These are phyloP conservation scores for Leccinum solheimii DNA, from an alignment of 1,284 basidiomycete species.

Conservation along the genomic window DNA sequence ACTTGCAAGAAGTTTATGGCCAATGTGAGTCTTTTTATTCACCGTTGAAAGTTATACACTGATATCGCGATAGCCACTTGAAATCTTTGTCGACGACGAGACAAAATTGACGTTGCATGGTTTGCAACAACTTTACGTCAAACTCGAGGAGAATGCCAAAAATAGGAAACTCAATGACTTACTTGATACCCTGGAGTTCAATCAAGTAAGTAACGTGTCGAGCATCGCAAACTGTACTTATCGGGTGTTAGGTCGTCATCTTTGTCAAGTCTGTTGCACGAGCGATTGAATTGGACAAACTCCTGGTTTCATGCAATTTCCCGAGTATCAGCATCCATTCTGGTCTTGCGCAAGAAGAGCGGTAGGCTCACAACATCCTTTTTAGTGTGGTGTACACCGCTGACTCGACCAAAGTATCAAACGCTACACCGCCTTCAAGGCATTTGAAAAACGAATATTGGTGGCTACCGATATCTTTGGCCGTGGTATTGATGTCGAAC, in stretches of 20 bases:
- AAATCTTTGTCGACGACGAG: conserved; percentile 99
- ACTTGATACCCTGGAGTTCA: conserved; percentile 97
- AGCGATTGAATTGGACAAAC: conserved; percentile 94
- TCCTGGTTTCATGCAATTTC: conserved; percentile 97
- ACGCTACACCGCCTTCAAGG: conserved; percentile 99
- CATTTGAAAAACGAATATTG: conserved; percentile 99
- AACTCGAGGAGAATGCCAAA: conserved; percentile 93
- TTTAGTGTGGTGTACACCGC: not conserved
- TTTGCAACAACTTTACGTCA: conserved; percentile 98
- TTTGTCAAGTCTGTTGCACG: conserved; percentile 98
- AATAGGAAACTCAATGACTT: conserved; percentile 98
- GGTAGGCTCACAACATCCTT: conserved; percentile 51
- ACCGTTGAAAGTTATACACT: not conserved
- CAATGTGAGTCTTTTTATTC: conserved; percentile 64
- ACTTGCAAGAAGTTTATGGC: conserved; percentile 99
- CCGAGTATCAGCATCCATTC: conserved; percentile 98
- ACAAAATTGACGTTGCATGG: conserved; percentile 99
- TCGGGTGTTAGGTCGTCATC: conserved; percentile 81
- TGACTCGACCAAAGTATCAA: conserved; percentile 62
- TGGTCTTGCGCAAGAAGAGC: conserved; percentile 91
- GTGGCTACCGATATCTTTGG: conserved; percentile 98
- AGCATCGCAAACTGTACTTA: conserved; percentile 3
- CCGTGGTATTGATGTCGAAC: conserved; percentile 96
- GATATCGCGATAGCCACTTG: conserved; percentile 73
- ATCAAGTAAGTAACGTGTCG: conserved; percentile 65